phyloP scores from a whole-genome alignment of 805 yeast species.

The Danielia oregonensis region DNA sequence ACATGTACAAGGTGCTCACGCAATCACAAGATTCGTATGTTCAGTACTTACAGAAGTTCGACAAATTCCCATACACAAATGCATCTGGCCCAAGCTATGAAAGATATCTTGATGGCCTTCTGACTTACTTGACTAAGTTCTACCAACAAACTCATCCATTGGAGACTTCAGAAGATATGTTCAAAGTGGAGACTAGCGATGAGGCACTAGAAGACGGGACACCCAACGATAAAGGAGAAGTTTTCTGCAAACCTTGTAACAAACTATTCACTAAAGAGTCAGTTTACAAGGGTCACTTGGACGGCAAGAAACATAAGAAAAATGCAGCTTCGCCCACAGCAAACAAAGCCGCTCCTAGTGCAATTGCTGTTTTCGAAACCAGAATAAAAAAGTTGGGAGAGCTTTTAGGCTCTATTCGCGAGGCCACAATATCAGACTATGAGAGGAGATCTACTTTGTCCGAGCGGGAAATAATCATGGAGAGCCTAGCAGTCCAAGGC shows the following conservation, averaged over 20 bases:
- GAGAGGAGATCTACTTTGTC: conserved; percentile 69
- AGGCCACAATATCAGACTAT: conserved; percentile 53
- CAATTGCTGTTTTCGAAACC: conserved; percentile 29
- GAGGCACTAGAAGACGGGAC: conserved; percentile 10
- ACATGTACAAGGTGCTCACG: conserved; percentile 44
- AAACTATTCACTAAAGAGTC: conserved; percentile 59
- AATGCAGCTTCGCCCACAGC: conserved; percentile 23
- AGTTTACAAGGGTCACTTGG: conserved; percentile 65
- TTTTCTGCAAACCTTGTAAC: conserved; percentile 63
- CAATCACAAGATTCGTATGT: conserved; percentile 36
- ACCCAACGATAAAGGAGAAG: conserved; percentile 17
- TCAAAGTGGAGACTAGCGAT: background rate
- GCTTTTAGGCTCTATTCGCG: conserved; percentile 38
- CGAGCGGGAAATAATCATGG: conserved; percentile 61
- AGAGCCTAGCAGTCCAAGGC: conserved; percentile 38
- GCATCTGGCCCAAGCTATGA: conserved; percentile 31
- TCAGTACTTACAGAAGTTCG: conserved; percentile 47
- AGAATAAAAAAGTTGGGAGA: conserved; percentile 33
- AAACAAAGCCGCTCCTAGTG: background rate
- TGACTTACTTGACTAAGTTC: conserved; percentile 48
- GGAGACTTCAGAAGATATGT: background rate
- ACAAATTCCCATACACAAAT: conserved; percentile 28
- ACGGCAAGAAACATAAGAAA: conserved; percentile 72
- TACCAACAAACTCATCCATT: conserved; percentile 33
- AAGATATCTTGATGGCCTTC: conserved; percentile 44